Evolutionary conservation across 2,329 filamentous ascomycete genomes (phyloP).

Genomic region (Lasiodiplodia gonubiensis): DNA sequence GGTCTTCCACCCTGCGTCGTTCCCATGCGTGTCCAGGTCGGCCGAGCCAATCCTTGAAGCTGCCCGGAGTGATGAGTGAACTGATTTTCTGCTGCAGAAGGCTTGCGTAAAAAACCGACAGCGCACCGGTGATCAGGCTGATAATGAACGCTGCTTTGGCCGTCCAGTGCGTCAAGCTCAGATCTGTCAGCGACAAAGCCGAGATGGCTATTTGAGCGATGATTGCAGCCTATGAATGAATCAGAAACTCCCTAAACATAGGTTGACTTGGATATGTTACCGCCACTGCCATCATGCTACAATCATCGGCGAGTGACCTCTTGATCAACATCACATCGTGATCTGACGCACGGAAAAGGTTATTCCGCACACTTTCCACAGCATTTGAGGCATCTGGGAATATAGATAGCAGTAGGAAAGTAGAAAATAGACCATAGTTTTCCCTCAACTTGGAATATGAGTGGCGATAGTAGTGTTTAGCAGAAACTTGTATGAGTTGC

Average conservation of each 20-base stretch:
- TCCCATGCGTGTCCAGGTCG: neutral
- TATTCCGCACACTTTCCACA: neutral
- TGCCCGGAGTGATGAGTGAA: neutral
- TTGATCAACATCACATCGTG: neutral
- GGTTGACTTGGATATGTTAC: neutral
- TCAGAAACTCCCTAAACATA: neutral
- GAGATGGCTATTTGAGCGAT: neutral
- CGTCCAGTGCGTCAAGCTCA: neutral
- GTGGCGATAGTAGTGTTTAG: neutral
- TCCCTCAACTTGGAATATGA: neutral
- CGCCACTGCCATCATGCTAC: neutral
- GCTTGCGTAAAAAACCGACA: neutral
- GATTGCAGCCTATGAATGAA: neutral
- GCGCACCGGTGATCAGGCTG: neutral
- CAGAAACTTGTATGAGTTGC: fast-evolving
- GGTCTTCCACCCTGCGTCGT: neutral
- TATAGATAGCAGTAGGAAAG: neutral
- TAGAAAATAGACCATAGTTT: neutral
- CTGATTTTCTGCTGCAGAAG: neutral
- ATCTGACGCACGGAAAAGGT: neutral
- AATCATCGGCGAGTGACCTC: neutral
- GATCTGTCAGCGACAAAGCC: neutral
- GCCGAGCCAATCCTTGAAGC: neutral
- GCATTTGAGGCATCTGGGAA: neutral
- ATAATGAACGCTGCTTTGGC: neutral